Conservation (phyloP, 2,329 filamentous ascomycete genomes). For the Elsinoe arachidis region DNA sequence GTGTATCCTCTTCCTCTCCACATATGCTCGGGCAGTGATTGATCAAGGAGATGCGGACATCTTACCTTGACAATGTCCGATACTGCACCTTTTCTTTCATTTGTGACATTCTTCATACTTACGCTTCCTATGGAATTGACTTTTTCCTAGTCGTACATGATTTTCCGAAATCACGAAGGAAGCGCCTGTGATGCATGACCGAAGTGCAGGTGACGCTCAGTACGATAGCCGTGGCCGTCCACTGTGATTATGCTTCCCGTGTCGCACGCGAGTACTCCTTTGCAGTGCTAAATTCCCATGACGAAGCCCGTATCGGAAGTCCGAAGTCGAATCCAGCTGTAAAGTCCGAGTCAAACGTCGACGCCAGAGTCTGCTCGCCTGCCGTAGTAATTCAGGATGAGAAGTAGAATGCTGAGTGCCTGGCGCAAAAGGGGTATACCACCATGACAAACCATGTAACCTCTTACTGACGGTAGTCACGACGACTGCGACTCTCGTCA, state of each 20-base stretch:
- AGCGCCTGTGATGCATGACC: neutral
- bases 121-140: conserved; percentile 9
- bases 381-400: neutral
- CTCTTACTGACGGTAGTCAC: conserved; percentile 44
- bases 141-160: conserved; percentile 10
- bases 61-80: conserved; percentile 11
- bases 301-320: no score
- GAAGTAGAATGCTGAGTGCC: conserved; percentile 3
- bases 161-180: neutral
- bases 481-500: conserved; percentile 61
- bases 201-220: no score
- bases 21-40: neutral
- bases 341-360: neutral
- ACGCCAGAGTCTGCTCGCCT: neutral
- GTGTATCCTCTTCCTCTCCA: neutral
- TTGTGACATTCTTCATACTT: conserved; percentile 2
- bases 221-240: no score
- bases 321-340: no score
- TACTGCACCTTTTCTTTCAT: conserved; percentile 3
- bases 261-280: neutral
- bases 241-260: neutral
- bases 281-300: no score
- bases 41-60: conserved; percentile 12
- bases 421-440: conserved; percentile 4
- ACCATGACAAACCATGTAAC: conserved; percentile 5